Conservation (phyloP, 2,329 filamentous ascomycete genomes). For the Aspergillus sp. region DNA sequence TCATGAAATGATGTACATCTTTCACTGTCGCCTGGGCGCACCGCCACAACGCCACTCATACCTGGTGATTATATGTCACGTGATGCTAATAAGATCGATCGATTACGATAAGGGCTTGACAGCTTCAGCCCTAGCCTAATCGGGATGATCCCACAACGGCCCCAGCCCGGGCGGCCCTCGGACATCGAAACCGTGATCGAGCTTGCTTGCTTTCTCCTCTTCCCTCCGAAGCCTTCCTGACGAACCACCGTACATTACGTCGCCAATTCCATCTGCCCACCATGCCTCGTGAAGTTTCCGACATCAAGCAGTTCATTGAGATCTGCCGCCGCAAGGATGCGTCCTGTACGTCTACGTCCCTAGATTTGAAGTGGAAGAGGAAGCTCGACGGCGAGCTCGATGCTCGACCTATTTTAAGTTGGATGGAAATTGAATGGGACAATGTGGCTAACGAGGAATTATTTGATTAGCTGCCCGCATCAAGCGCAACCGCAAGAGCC, state of each 20-base stretch:
- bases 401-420: background rate
- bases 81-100: background rate
- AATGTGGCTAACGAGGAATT: constrained; percentile 4
- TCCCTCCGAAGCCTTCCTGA: constrained; percentile 18
- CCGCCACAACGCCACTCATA: constrained; percentile 16
- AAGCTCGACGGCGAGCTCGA: background rate
- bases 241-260: constrained; percentile 19
- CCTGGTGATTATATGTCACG: background rate
- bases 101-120: constrained; percentile 16
- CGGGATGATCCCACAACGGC: constrained; percentile 22
- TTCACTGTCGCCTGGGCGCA: constrained; percentile 18
- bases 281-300: constrained; percentile 97
- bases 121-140: constrained; percentile 20
- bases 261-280: constrained; percentile 59
- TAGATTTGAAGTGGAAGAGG: background rate
- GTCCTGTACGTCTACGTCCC: constrained; percentile 75
- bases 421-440: background rate
- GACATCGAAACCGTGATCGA: constrained; percentile 29
- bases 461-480: constrained; percentile 74
- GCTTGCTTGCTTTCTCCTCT: constrained; percentile 5
- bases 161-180: constrained; percentile 15
- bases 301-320: constrained; percentile 99
- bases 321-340: constrained; percentile 99
- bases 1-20: background rate
- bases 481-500: constrained; percentile 91